phyloP scores from a whole-genome alignment of 345 rosid species.

The Hypericum perforatum region DNA sequence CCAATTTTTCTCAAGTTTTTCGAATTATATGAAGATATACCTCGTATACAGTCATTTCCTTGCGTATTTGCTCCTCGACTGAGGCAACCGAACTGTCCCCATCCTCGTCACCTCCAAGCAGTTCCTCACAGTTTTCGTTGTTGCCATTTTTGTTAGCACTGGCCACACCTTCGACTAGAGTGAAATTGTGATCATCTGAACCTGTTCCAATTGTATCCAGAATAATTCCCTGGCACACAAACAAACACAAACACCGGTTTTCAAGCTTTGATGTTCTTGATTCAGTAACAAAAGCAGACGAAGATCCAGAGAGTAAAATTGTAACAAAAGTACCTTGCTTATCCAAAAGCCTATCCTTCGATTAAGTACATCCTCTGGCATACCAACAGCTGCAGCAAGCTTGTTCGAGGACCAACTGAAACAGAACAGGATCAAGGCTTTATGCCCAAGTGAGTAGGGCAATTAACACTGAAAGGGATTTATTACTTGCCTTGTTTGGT shows the following conservation, averaged over 20 bases:
- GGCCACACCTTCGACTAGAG: slow-evolving; percentile 51
- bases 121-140: slow-evolving; percentile 40
- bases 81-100: slow-evolving; percentile 66
- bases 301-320: no score
- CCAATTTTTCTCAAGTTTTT: no score
- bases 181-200: slow-evolving; percentile 40
- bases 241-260: slow-evolving; percentile 7
- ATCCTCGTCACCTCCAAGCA: slow-evolving; percentile 72
- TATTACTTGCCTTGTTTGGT: slow-evolving; percentile 51
- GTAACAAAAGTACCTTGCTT: slow-evolving; percentile 85
- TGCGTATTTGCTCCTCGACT: slow-evolving; percentile 74
- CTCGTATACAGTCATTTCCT: slow-evolving; percentile 91
- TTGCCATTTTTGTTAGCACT: slow-evolving; percentile 48
- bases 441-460: not conserved
- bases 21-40: slow-evolving; percentile 20
- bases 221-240: slow-evolving; percentile 59
- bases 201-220: slow-evolving; percentile 50
- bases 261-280: not conserved
- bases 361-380: slow-evolving; percentile 59
- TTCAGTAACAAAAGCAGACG: no score
- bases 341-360: slow-evolving; percentile 82
- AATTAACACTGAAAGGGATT: slow-evolving; percentile 6
- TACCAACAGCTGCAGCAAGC: slow-evolving; percentile 60
- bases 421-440: slow-evolving; percentile 7
- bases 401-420: slow-evolving; percentile 75